Base-by-base conservation (phyloP, 2,329 filamentous ascomycete genomes). In the Ceratocystis smalleyi region DNA sequence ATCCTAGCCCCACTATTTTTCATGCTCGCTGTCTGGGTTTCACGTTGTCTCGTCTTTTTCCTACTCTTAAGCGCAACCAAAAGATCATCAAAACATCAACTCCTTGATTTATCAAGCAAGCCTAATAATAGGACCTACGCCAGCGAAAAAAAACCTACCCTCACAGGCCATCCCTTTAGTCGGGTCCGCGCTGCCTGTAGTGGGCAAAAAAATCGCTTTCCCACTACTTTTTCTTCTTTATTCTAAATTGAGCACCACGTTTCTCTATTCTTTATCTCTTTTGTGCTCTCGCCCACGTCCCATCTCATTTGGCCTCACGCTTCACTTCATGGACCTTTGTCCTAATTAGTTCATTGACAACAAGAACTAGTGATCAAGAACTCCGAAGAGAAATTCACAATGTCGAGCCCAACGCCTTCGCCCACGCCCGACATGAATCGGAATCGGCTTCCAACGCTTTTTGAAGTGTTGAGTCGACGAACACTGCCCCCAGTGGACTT, bases 401-500 rank as follows among this genome's bases (percentile, higher is more conserved):
- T 67, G 65, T 55, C 65, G 8, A 49, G 71, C 67, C 69, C 73
- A 64, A 76, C 76, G 64, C 77, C 80, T 61, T 82, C 82, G 55
- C 81, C 81, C 59, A 75, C 79, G 68, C 82, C 82, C 59, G 83
- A 86, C 69, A 72, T 83, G 68, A 75, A 76, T 69, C 86, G 94
- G 71, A 95, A 95, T 73, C 83, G 94, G 69, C 83, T 99, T 66
- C 94, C 94, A 59, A 96, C 91, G 1, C 83, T 99, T 62, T 96
- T 95, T 73, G 95, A 99, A 76, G 94, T 99, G 64, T 79, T 99
- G 67, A 96, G 90, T 73, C 85, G 95, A 69, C 86, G 91, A 68
- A 99, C 94, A n/a, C 81, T 95, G 22, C 89, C 95, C 60, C 94
- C 94, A 0, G 92, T 99, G 65, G 95, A 99, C 72, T 80, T 99